Percentiles rank a stretch among this genome's conserved stretches.
Conservation (phyloP, 805 yeast genomes). For the Saturnispora gosingensis region DNA sequence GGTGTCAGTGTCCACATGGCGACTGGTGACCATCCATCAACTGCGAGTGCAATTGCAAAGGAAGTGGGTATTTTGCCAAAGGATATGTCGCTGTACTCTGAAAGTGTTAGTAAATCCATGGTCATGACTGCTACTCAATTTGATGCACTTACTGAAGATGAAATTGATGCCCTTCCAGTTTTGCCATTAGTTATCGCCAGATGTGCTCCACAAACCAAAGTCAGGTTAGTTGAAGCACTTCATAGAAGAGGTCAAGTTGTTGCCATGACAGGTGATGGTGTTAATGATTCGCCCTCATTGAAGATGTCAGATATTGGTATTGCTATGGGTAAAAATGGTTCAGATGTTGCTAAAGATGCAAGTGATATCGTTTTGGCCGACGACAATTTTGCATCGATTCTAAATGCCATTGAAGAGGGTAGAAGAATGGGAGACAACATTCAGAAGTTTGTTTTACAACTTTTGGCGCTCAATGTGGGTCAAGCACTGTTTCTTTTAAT, state of each 20-base stretch:
- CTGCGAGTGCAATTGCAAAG: constrained; percentile 75
- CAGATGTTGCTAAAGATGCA: constrained; percentile 81
- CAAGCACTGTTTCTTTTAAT: constrained; percentile 60
- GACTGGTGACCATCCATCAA: constrained; percentile 74
- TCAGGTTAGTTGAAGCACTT: constrained; percentile 68
- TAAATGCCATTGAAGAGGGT: constrained; percentile 73
- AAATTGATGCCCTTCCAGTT: constrained; percentile 55
- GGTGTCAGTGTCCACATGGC: constrained; percentile 76
- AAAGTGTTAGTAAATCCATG: constrained; percentile 51
- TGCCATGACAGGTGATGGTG: constrained; percentile 85
- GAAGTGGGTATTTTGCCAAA: constrained; percentile 71
- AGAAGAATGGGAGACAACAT: constrained; percentile 71
- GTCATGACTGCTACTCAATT: constrained; percentile 70
- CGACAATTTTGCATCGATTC: constrained; percentile 66
- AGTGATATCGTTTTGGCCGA: constrained; percentile 69
- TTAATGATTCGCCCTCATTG: constrained; percentile 70
- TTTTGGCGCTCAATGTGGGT: constrained; percentile 64
- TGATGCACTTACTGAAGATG: constrained; percentile 50
- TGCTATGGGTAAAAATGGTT: constrained; percentile 76
- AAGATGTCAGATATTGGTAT: constrained; percentile 75
- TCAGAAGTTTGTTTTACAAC: constrained; percentile 67
- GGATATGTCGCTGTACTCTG: constrained; percentile 45
- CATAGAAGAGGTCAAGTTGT: constrained; percentile 54
- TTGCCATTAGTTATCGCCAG: constrained; percentile 73
- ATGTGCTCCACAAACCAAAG: constrained; percentile 78